Evolutionary conservation across 805 yeast species (phyloP), one percentile per base, ranked within the genome.

Genomic region (Yarrowia deformans): DNA sequence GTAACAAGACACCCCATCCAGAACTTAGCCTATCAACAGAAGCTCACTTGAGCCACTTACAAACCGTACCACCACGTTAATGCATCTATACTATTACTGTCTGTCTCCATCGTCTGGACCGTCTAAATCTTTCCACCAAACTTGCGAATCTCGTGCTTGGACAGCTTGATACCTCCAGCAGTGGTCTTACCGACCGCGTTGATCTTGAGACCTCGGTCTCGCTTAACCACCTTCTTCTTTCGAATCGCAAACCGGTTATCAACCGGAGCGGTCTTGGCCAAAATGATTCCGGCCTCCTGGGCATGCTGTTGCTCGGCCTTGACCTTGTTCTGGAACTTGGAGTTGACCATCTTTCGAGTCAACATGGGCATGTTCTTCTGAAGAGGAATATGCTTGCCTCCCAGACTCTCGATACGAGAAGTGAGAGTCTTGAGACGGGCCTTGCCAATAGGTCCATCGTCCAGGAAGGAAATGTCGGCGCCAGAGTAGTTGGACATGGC

Each of bases 321-420:
- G 56, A 63, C 84, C 72, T 87, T 84, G 23, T 79, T 77, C 43
- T 84, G 78, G 56, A 88, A 84, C 55, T 87, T 83, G 43, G 82
- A 79, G 34, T 91, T 81, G 88, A 93, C 90, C 2, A 97, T 97
- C 75, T 90, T 90, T 69, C 98, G 84, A 82, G 92, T 87, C 19
- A 85, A 77, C 93, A 95, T 93, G 23, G 98, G 97, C 86, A 92
- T 91, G 66, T 88, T 90, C 72, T 90, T 95, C 43, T 89, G 77
- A 68, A 48, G 46, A 12, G 68, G 68, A 19, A 70, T 68, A 37
- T 73, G 71, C 10, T 76, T 78, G 34, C 76, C 80, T 13, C 79
- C 80, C 8, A 74, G 63, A 7, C 68, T 50, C 42, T 74, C 72
- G n/a, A 74, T 75, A 8, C 83, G 77, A 12, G 77, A 71, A 29